Evolutionary conservation across 257 asterid species (phyloP), one percentile per base, ranked within the genome.

Genomic region (Plantago major): DNA sequence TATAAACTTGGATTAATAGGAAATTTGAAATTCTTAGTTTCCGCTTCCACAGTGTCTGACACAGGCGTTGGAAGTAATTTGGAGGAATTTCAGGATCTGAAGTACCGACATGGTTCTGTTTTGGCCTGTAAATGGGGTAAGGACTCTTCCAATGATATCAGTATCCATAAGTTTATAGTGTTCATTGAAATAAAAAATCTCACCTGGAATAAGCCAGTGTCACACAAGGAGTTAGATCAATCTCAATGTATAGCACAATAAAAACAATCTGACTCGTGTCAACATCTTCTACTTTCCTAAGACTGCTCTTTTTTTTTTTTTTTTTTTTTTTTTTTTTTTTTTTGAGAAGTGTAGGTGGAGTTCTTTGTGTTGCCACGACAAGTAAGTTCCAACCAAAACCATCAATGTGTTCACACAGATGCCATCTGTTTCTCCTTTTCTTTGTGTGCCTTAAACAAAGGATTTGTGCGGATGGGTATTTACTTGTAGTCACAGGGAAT

Each of bases 1-100:
- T 33, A 33, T 55, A 52, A 18, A 63, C 46, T 18, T 53, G 43
- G 28, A 11, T 60, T 38, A 16, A 54, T 61, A n/a, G 28, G 60
- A 42, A 19, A 58, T 14, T 44, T 60, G 46, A 45, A 18, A 51
- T 62, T 48, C n/a, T 61, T 5, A 10, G 70, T 26, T 70, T 50
- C 65, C 69, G 58, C 63, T 66, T 66, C 68, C 42, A 76, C 90
- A 90, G 97, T 90, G 72, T 90, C 95, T 13, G 95, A 90, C 73
- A 90, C 95, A 13, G 95, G 97, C 46, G 70, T 66, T 44, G 88
- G 88, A 67, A 82, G 87, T 83, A 67, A 60, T 49, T 73, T 82
- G 78, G 87, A 84, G 63, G 97, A 87, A 56, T 78, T 79, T 76
- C 77, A 68, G 66, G 71, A 47, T 55, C 58, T 87, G 49, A 81